These are phyloP conservation scores for Phalaenopsis aphrodite DNA, from an alignment of 106 monocot species.

Conservation along the genomic window DNA sequence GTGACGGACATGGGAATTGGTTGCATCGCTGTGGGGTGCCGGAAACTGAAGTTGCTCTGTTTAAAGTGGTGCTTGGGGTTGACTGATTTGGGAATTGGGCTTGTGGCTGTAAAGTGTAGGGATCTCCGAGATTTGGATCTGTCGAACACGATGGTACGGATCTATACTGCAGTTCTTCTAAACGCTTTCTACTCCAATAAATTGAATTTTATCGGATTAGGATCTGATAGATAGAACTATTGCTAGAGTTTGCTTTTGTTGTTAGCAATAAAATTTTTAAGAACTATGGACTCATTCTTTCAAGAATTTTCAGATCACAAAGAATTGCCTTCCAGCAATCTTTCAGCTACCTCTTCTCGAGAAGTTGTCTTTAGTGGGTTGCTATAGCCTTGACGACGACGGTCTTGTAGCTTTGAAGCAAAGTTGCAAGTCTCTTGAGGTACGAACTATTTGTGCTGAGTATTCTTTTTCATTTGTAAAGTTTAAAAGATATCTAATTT, in stretches of 20 bases:
- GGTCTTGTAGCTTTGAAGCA: slow-evolving; percentile 30
- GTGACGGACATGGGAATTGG: slow-evolving; percentile 67
- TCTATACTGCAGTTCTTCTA: not conserved
- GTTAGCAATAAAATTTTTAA: not conserved
- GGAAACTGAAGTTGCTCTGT: slow-evolving; percentile 32
- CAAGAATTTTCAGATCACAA: slow-evolving; percentile 38
- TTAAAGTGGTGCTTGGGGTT: slow-evolving; percentile 64
- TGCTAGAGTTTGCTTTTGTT: not conserved
- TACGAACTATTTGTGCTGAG: slow-evolving; percentile 6
- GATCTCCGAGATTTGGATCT: slow-evolving; percentile 51
- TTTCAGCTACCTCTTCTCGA: slow-evolving; percentile 43
- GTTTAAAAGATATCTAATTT: not conserved
- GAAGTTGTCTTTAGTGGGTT: slow-evolving; percentile 48
- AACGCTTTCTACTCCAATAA: not conserved
- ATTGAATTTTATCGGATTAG: not conserved
- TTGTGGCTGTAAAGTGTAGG: slow-evolving; percentile 64
- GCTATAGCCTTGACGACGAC: slow-evolving; percentile 39
- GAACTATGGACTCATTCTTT: not conserved
- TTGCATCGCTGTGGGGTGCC: slow-evolving; percentile 71
- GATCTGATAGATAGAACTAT: not conserved
- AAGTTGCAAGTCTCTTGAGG: slow-evolving; percentile 61
- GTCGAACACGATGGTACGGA: slow-evolving; percentile 50
- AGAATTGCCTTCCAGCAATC: slow-evolving; percentile 55
- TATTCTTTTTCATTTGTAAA: not conserved
- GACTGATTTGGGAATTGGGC: slow-evolving; percentile 51